These are phyloP conservation scores for Harrya chromipes DNA, from an alignment of 768 basidiomycete species.

Conservation along the genomic window DNA sequence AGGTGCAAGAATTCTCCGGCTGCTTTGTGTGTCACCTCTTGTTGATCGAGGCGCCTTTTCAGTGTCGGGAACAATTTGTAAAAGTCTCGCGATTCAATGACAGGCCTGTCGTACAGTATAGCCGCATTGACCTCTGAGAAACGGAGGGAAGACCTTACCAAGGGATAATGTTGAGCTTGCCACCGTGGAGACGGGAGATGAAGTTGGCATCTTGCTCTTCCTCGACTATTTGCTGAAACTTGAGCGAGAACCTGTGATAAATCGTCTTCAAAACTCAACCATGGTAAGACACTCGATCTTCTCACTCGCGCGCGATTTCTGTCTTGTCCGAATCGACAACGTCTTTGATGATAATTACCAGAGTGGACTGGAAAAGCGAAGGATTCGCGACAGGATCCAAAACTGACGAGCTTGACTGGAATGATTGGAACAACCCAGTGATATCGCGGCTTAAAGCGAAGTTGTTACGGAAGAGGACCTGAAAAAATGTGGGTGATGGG, in stretches of 20 bases:
- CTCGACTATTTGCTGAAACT: constrained; percentile 58
- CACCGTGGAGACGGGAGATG: constrained; percentile 55
- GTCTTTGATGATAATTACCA: constrained; percentile 67
- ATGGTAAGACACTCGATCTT: background rate
- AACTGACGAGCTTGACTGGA: constrained; percentile 53
- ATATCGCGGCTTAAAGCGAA: constrained; percentile 64
- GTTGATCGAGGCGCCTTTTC: constrained; percentile 46
- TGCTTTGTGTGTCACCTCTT: constrained; percentile 44
- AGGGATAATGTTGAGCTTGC: constrained; percentile 53
- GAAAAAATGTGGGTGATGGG: background rate
- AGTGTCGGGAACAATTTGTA: constrained; percentile 49
- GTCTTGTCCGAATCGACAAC: constrained; percentile 58
- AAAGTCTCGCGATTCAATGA: constrained; percentile 59
- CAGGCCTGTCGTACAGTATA: constrained; percentile 32
- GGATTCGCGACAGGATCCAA: constrained; percentile 59
- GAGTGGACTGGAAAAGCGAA: constrained; percentile 54
- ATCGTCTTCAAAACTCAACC: background rate
- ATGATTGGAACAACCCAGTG: constrained; percentile 57
- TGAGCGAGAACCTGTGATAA: constrained; percentile 46
- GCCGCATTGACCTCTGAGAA: background rate
- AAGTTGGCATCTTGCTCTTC: constrained; percentile 60
- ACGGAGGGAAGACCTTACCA: constrained; percentile 36
- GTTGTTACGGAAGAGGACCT: constrained; percentile 67
- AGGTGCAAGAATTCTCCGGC: constrained; percentile 55
- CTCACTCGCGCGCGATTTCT: constrained; percentile 59